Evolutionary conservation across 1,284 basidiomycete genomes (phyloP).

Genomic region (Pseudozyma thailandica): DNA sequence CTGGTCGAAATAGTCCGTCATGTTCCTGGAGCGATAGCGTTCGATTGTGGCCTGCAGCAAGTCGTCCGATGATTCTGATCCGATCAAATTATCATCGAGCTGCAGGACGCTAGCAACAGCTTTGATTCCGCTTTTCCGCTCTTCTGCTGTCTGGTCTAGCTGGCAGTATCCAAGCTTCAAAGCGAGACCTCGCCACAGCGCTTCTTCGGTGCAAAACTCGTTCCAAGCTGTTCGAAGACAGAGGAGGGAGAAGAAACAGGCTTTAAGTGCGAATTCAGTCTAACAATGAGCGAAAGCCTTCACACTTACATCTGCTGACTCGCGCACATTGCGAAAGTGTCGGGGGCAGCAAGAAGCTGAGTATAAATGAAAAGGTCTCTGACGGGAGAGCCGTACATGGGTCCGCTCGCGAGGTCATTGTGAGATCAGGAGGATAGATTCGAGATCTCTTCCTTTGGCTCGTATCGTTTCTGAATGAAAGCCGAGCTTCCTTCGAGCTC

Average conservation of each 20-base stretch:
- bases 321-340: slow-evolving; percentile 18
- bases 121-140: slow-evolving; percentile 7
- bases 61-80: slow-evolving; percentile 5
- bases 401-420: slow-evolving; percentile 10
- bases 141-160: slow-evolving; percentile 12
- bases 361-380: slow-evolving; percentile 36
- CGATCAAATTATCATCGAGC: background rate
- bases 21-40: slow-evolving; percentile 29
- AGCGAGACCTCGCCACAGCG: slow-evolving; percentile 23
- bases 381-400: slow-evolving; percentile 27
- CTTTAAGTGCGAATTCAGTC: background rate
- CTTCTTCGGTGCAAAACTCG: slow-evolving; percentile 18
- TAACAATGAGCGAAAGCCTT: background rate
- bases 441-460: slow-evolving; percentile 15
- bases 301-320: slow-evolving; percentile 27
- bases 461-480: background rate
- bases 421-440: background rate
- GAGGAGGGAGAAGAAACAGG: background rate
- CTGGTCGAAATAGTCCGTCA: slow-evolving; percentile 28
- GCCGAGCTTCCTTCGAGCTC: too few species aligned
- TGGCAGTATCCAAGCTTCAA: slow-evolving; percentile 28
- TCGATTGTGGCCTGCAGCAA: slow-evolving; percentile 21
- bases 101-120: slow-evolving; percentile 29
- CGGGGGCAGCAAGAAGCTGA: slow-evolving; percentile 39
- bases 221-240: slow-evolving; percentile 13